These are phyloP conservation scores for Amauroascus niger DNA, from an alignment of 2,329 filamentous ascomycete species.

Conservation along the genomic window DNA sequence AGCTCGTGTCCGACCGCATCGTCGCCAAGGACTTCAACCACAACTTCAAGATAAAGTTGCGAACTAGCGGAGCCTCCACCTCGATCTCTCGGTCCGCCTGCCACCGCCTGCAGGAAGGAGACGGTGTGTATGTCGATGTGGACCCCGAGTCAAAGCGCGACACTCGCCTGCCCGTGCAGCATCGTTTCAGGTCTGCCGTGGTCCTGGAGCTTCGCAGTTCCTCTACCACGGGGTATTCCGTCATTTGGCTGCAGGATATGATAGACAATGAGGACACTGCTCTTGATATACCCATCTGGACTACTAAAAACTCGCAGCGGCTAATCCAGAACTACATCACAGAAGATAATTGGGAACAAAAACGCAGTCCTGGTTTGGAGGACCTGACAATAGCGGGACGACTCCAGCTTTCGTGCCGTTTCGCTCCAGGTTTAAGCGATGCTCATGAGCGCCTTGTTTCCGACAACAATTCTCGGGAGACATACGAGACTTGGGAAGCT, in stretches of 20 bases:
- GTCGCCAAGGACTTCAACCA: conserved; percentile 54
- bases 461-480: conserved; percentile 84
- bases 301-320: conserved; percentile 61
- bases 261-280: conserved; percentile 66
- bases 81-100: conserved; percentile 58
- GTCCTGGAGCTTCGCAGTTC: conserved; percentile 82
- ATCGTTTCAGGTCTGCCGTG: conserved; percentile 79
- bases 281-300: conserved; percentile 86
- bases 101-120: conserved; percentile 45
- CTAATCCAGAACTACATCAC: conserved; percentile 90
- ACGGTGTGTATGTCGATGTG: conserved; percentile 53
- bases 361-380: conserved; percentile 58
- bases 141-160: conserved; percentile 42
- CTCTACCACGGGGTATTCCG: conserved; percentile 62
- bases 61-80: conserved; percentile 75
- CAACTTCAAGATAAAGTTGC: conserved; percentile 59
- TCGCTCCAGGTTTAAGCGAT: conserved; percentile 83
- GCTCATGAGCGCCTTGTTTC: conserved; percentile 74
- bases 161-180: conserved; percentile 76
- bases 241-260: conserved; percentile 78
- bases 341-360: conserved; percentile 57
- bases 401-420: conserved; percentile 66
- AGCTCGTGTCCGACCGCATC: conserved; percentile 66
- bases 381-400: conserved; percentile 72
- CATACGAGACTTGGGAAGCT: conserved; percentile 88